Conservation (phyloP, 805 yeast genomes). For the Zygotorulaspora chibaensis region DNA sequence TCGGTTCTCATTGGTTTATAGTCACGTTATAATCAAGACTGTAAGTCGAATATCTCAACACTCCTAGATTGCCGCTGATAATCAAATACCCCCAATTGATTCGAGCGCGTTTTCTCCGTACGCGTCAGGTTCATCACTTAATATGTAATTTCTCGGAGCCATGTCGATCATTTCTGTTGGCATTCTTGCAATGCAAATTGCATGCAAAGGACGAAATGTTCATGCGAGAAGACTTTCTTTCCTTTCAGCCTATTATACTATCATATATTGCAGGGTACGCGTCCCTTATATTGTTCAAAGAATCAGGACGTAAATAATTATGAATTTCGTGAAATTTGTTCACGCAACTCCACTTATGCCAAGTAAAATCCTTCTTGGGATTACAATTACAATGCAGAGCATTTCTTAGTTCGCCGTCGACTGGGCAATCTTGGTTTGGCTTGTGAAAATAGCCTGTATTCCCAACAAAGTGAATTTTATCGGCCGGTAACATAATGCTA, state of each 20-base stretch:
- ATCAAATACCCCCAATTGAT: no score
- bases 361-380: slow-evolving; percentile 58
- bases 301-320: slow-evolving; percentile 9
- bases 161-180: no score
- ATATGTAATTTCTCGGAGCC: no score
- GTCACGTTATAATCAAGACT: slow-evolving; percentile 1
- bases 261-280: slow-evolving; percentile 13
- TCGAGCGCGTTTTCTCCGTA: no score
- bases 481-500: slow-evolving; percentile 62
- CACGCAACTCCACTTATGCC: slow-evolving; percentile 60
- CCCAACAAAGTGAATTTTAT: slow-evolving; percentile 81
- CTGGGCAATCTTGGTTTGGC: slow-evolving; percentile 78
- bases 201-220: no score
- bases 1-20: slow-evolving; percentile 1
- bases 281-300: slow-evolving; percentile 7
- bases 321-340: slow-evolving; percentile 42
- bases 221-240: no score
- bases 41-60: no score
- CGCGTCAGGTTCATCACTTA: no score
- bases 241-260: slow-evolving; percentile 1
- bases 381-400: slow-evolving; percentile 57
- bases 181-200: no score
- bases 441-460: slow-evolving; percentile 89
- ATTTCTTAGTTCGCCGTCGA: slow-evolving; percentile 36
- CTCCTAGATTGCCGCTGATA: no score